phyloP scores from a whole-genome alignment of 2,329 filamentous ascomycete genomes.

The Scolecobasidium constrictum region DNA sequence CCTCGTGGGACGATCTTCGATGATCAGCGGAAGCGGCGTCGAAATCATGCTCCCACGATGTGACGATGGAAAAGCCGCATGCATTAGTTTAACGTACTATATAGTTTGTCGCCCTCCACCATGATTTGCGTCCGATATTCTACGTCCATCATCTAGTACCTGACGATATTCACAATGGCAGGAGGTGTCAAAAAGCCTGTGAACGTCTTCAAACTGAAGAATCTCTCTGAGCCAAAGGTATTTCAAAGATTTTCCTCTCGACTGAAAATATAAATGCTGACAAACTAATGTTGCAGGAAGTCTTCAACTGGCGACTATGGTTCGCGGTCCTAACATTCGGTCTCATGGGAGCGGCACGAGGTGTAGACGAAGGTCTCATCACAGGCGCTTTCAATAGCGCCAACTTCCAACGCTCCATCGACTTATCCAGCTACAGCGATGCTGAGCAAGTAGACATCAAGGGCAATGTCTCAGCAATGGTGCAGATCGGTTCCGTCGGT shows the following conservation, averaged over 20 bases:
- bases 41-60: too few relatives aligned
- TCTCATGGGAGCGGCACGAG: constrained; percentile 65
- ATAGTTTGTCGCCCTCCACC: too few relatives aligned
- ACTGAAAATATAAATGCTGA: too few relatives aligned
- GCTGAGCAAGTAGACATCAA: constrained; percentile 23
- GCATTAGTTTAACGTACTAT: too few relatives aligned
- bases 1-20: too few relatives aligned
- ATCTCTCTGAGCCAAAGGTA: neutral
- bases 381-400: constrained; percentile 45
- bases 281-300: too few relatives aligned
- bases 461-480: constrained; percentile 69
- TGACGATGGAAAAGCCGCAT: too few relatives aligned
- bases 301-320: constrained; percentile 70
- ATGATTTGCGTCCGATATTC: too few relatives aligned
- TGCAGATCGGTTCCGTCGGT: constrained; percentile 65
- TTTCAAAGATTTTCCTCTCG: too few relatives aligned
- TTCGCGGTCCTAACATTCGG: constrained; percentile 58
- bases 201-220: neutral
- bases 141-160: too few relatives aligned
- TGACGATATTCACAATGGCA: too few relatives aligned
- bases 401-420: constrained; percentile 19
- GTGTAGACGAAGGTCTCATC: constrained; percentile 73
- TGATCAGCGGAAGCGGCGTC: too few relatives aligned
- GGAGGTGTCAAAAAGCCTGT: neutral
- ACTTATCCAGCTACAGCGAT: constrained; percentile 18